Percentiles rank a stretch among this genome's conserved stretches.
These are phyloP conservation scores for Lentinula novae-zelandiae DNA, from an alignment of 1,284 basidiomycete genomes.

Conservation along the genomic window DNA sequence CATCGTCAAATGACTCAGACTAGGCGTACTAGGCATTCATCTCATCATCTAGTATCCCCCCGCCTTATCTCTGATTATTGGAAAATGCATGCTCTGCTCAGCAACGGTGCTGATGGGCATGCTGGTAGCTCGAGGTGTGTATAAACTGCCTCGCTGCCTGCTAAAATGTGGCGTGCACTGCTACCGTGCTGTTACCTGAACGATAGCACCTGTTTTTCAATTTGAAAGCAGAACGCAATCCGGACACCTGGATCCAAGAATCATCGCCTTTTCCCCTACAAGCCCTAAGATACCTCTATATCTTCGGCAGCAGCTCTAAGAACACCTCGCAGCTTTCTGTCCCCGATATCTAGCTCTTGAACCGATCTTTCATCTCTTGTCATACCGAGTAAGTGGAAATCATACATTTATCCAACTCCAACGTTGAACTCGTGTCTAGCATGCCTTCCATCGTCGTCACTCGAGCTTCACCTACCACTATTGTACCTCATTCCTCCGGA, in stretches of 20 bases:
- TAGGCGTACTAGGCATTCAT: no score
- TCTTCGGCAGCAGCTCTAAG: neutral
- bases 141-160: neutral
- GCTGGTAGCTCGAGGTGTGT: neutral
- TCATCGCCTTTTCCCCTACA: neutral
- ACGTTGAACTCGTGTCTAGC: neutral
- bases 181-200: neutral
- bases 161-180: neutral
- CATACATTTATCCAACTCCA: neutral
- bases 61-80: no score
- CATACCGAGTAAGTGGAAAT: neutral
- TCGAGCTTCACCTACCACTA: neutral
- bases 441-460: slow-evolving; percentile 4
- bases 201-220: neutral
- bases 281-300: neutral
- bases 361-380: neutral
- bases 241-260: neutral
- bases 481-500: neutral
- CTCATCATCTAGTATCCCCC: no score
- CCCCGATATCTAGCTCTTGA: neutral
- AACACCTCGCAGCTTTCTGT: neutral
- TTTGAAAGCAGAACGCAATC: neutral
- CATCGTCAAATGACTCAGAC: no score
- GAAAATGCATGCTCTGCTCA: no score
- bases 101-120: no score